Base-by-base conservation (phyloP, 805 yeast genomes). In the Schwanniomyces vanrijiae region DNA sequence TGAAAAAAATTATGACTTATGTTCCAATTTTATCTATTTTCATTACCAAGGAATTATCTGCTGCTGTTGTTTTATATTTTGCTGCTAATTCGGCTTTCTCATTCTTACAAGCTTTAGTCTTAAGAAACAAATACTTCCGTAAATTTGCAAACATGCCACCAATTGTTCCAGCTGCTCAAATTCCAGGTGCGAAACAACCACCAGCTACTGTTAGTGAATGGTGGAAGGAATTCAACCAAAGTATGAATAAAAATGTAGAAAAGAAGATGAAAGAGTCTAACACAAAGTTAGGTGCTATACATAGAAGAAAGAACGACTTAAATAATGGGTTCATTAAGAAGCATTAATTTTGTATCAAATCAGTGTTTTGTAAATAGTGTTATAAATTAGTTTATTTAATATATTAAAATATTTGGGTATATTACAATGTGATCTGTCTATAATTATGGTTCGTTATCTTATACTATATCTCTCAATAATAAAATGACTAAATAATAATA, bases 41-140 rank as follows among this genome's bases (percentile, higher is more conserved):
- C n/a, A 82, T 92, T 55, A 92, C 97, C 3, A 88, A 87, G 86
- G 78, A 84, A 44, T 77, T 92, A 60, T 85, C 96, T 1, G 81
- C 96, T 1, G 96, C 88, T 33, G 90, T 90, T 29, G 84, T 91
- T 52, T 74, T 90, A 43, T 94, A 91, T 64, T 89, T 92, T 66
- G 84, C 92, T 5, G 82, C 87, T 31, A 90, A 90, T 62, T 88
- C 96, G 47, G 53, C 82, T 11, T 81, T 81, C 56, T 87, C 97
- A 0, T 78, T 88, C 42, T 40, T 80, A 16, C 98, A 92, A 71
- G 81, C 92, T 9, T 61, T 79, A 43, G 57, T 86, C 20, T 75
- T 94, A 58, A 82, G 86, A 64, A 78, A 75, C 51, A 68, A 77
- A 44, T 54, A 66, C 46, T 80, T 88, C 59, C 80, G 97, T 68